Percentiles rank a stretch among this genome's conserved stretches.
These are phyloP conservation scores for Fusarium udum DNA, from an alignment of 2,329 filamentous ascomycete species.

Conservation along the genomic window DNA sequence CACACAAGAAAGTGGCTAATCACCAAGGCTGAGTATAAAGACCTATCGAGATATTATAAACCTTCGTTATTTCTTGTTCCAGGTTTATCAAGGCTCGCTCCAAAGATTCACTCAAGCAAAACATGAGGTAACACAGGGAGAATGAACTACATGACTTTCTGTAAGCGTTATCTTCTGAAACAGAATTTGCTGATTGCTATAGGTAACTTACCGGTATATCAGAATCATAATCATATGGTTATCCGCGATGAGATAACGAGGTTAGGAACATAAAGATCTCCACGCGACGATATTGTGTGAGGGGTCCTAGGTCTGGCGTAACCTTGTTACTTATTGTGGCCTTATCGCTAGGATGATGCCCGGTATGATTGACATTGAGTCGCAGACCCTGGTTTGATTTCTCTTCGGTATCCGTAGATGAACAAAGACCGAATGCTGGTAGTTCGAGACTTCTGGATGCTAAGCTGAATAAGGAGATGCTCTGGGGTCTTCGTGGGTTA, in stretches of 20 bases:
- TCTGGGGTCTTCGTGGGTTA: constrained; percentile 1
- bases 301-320: background rate
- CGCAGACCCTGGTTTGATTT: background rate
- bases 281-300: background rate
- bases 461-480: constrained; percentile 16
- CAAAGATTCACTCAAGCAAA: background rate
- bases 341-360: background rate
- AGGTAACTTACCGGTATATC: background rate
- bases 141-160: background rate
- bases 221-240: background rate
- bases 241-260: background rate
- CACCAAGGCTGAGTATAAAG: background rate
- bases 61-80: background rate
- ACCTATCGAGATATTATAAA: background rate
- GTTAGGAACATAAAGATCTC: background rate
- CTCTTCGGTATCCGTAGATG: background rate
- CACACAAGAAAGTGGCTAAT: background rate
- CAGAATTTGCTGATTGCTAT: background rate
- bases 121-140: background rate
- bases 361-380: background rate
- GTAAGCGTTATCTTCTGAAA: background rate
- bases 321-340: background rate
- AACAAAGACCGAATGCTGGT: constrained; percentile 14
- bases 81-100: background rate
- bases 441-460: constrained; percentile 16